Base-by-base conservation (phyloP, 106 monocot genomes). In the Acanthochlamys bracteata region DNA sequence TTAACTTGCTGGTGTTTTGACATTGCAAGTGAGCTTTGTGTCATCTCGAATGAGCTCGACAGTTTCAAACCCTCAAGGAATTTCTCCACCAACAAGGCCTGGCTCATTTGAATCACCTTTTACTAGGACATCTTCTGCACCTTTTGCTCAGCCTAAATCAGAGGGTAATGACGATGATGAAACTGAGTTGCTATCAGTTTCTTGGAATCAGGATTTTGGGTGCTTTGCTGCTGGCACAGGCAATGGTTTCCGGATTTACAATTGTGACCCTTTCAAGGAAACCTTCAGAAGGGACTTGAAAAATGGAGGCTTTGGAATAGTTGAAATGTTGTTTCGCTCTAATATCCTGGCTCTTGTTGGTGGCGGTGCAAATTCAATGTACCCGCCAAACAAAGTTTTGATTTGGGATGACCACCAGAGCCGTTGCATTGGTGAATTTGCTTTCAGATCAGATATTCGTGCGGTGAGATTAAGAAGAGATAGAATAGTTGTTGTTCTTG, bases 281-380 rank as follows among this genome's bases (percentile, higher is more conserved):
- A 84, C 84, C 4, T 80, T 90, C 57, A 86, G 90, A 80, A 87
- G 95, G 79, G 78, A 90, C 67, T 43, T 90, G 42, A 77, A 84
- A 73, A 83, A 76, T 71, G 90, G 91, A 7, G 95, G 90, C 2
- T 90, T 96, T 73, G 76, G 80, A 40, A 88, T 91, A 45, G 88
- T 91, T 21, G 96, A 81, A 57, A 71, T 81, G 81, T 73, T 90
- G n/a, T 90, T 90, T 55, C 64, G 95, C 16, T 84, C 74, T 75
- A 95, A 90, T 54, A 82, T 95, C 42, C 71, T 95, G 39, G 95
- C 86, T 33, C 86, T 95, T 67, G 95, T 95, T 58, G 95, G 95
- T 63, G 79, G 95, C 39, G 84, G 80, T 26, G 66, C 77, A 41
- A 89, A 95, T 58, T 59, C 79, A 22, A 77, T 84, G 41, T 95